A percentile compares a stretch with the other conserved stretches of the same genome.
Evolutionary conservation across 495 filamentous ascomycete genomes (phyloP).

Genomic region (Niebla homalea): DNA sequence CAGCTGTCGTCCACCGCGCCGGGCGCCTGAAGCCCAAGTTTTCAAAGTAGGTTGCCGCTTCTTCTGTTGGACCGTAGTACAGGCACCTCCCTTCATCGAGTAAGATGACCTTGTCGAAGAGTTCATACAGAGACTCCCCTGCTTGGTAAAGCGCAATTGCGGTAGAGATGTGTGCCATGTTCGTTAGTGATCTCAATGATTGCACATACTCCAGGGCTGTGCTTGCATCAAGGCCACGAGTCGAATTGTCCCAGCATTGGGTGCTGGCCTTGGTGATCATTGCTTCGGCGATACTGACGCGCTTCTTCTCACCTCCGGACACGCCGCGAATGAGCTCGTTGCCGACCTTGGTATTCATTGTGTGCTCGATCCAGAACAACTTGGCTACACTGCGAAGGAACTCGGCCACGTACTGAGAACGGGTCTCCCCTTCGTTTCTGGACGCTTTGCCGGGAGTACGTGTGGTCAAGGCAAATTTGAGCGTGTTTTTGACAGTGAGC

Average conservation of each 20-base stretch:
- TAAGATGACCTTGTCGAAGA: conserved; percentile 59
- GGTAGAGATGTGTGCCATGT: conserved; percentile 47
- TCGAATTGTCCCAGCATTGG: conserved; percentile 60
- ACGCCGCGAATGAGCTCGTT: conserved; percentile 54
- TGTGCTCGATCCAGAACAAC: conserved; percentile 67
- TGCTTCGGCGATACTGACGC: conserved; percentile 56
- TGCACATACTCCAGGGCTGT: conserved; percentile 56
- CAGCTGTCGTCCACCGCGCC: conserved; percentile 50
- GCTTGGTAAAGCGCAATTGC: conserved; percentile 60
- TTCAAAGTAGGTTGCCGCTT: conserved; percentile 50
- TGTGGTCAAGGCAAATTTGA: conserved; percentile 56
- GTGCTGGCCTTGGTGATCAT: conserved; percentile 52
- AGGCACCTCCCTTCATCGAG: conserved; percentile 53
- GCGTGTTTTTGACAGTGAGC: conserved; percentile 53
- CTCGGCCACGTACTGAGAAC: conserved; percentile 48
- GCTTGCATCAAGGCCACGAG: conserved; percentile 51
- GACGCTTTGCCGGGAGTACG: conserved; percentile 53
- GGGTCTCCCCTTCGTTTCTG: conserved; percentile 45
- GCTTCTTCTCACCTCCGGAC: conserved; percentile 61
- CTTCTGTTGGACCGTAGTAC: conserved; percentile 47
- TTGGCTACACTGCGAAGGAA: conserved; percentile 59
- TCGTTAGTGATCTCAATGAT: conserved; percentile 46
- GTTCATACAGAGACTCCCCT: conserved; percentile 51
- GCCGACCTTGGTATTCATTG: conserved; percentile 52
- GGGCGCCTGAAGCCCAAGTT: conserved; percentile 47